Base-by-base conservation (phyloP, 495 filamentous ascomycete species). In the Penicillium paxilli region DNA sequence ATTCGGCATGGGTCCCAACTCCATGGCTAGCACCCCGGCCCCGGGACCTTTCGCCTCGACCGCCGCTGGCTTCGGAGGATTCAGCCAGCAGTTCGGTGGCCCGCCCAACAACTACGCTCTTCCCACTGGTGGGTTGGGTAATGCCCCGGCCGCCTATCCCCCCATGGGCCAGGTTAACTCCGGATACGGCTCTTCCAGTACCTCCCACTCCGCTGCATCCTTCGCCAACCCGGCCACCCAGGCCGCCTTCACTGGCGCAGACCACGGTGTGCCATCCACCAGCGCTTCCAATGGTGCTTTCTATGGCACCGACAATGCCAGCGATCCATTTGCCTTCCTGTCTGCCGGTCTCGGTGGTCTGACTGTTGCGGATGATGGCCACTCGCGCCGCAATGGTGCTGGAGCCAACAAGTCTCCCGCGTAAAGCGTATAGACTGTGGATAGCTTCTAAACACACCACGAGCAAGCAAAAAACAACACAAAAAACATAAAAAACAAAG, bases 191-290 rank as follows among this genome's bases (percentile, higher is more conserved):
- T 87, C 87, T 5, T 66, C 72, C 42, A 72, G 68, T 59, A 84
- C 87, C 46, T 83, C 87, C 24, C 89, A 90, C 67, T 94, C 92
- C 46, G 87, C 88, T 37, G 87, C 90, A 28, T 89, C 92, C 1
- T 98, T 98, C 62, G 92, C 96, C 65, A 95, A 92, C 74, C 89
- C 94, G 26, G 89, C 90, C 40, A 87, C 90, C 25, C 92, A 96
- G 77, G 90, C 90, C 14, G 92, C 92, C 17, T 96, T 96, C 75
- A 86, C 88, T 50, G 90, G 89, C 17, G 92, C 90, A 26, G 85
- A 87, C 63, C 91, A 88, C 64, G 86, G 83, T 35, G 70, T 73
- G 40, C 69, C 76, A 14, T 81, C 80, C 24, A 73, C 74, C 37
- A 79, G 74, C 49, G 72, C 70, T 44, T 73, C 78, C 12, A 84